Conservation (phyloP, 805 yeast genomes). For the Ogataea henricii region DNA sequence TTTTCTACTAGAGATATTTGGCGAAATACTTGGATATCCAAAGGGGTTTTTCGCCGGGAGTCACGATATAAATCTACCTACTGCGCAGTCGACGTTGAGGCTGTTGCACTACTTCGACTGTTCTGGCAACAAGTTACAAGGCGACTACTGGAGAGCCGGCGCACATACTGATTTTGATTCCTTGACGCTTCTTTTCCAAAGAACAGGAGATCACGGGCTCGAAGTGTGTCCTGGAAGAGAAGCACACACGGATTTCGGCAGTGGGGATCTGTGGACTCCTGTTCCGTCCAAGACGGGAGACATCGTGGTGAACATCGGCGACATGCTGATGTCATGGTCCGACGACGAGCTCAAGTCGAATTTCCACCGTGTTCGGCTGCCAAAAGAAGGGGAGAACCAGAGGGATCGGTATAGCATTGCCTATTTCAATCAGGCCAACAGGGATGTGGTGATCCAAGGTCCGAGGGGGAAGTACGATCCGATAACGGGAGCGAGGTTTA, state of each 20-base stretch:
- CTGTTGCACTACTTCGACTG: constrained; percentile 36
- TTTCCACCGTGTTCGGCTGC: constrained; percentile 38
- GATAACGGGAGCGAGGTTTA: constrained; percentile 34
- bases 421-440: constrained; percentile 40
- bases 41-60: constrained; percentile 30
- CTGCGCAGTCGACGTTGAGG: constrained; percentile 39
- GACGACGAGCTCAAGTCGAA: constrained; percentile 38
- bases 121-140: constrained; percentile 27
- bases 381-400: constrained; percentile 31
- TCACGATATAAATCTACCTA: constrained; percentile 29
- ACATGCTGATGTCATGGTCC: constrained; percentile 42
- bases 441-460: constrained; percentile 35
- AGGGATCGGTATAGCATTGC: constrained; percentile 36
- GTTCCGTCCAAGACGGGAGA: constrained; percentile 37
- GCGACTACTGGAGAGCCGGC: constrained; percentile 38
- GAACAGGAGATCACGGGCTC: constrained; percentile 39
- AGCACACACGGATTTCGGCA: constrained; percentile 37
- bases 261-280: constrained; percentile 38
- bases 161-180: constrained; percentile 42
- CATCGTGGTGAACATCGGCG: constrained; percentile 40
- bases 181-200: constrained; percentile 38
- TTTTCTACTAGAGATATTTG: constrained; percentile 32
- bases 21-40: constrained; percentile 34
- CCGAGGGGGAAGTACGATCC: constrained; percentile 30
- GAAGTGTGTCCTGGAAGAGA: constrained; percentile 42